Conservation (phyloP, 768 basidiomycete genomes). For the Kwoniella europaea region DNA sequence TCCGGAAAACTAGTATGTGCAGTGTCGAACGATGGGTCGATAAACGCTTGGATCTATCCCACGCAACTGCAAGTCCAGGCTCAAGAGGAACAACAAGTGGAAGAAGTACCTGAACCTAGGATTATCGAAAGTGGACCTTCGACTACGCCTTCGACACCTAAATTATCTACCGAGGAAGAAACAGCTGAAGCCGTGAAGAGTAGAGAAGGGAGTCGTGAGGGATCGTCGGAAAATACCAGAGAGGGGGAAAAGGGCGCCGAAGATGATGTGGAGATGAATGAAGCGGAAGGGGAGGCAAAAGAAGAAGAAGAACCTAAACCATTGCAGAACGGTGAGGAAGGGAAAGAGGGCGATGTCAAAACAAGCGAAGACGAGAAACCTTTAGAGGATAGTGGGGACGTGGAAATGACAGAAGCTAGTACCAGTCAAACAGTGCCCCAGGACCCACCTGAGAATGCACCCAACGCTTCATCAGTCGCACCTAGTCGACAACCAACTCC, state of each 20-base stretch:
- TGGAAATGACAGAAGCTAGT: constrained; percentile 19
- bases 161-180: constrained; percentile 15
- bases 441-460: constrained; percentile 14
- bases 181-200: constrained; percentile 24
- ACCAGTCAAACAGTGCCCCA: constrained; percentile 1
- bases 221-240: constrained; percentile 13
- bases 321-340: constrained; percentile 2
- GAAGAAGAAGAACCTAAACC: constrained; percentile 6
- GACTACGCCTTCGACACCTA: constrained; percentile 20
- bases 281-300: constrained; percentile 2
- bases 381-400: constrained; percentile 1
- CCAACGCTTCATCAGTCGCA: constrained; percentile 13
- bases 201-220: constrained; percentile 25
- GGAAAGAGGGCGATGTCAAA: not conserved
- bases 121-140: constrained; percentile 23
- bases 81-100: constrained; percentile 10
- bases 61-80: not conserved
- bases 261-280: constrained; percentile 24
- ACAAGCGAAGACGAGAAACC: not conserved
- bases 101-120: not conserved
- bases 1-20: constrained; percentile 46
- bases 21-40: constrained; percentile 49
- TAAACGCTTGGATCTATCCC: constrained; percentile 48
- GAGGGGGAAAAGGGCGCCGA: not conserved
- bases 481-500: constrained; percentile 26